Base-by-base conservation (phyloP, 2,329 filamentous ascomycete species). In the Trichoderma oligosporum region DNA sequence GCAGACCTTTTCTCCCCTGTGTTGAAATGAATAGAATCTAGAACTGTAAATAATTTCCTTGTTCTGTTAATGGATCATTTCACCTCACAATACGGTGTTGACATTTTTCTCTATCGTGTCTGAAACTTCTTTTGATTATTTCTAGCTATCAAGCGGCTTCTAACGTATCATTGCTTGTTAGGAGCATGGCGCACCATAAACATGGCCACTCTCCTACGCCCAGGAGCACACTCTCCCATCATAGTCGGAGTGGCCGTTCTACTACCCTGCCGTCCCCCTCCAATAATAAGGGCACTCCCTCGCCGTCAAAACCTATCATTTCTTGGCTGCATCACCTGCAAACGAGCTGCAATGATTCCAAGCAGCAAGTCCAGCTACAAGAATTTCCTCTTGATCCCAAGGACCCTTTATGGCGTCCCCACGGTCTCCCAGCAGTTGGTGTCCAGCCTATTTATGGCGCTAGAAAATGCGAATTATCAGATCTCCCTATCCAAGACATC, bases 241-340 rank as follows among this genome's bases (percentile, higher is more conserved):
- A 25, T 22, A 14, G 38, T 25, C 33, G 31, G 12, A 20, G 53
- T 20, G 5, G 20, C 18, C n/a, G 9, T 38, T 20, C 35, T 22
- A n/a, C 33, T 31, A 14, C 27, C 25, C 44, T 7, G 18, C 16
- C 25, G 2, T 35, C 44, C 8, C 39, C 22, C 16, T 7, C 27
- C 16, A 47, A 33, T 27, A 7, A 25, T 18, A 16, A 35, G 12
- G 16, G 33, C 12, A 18, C 33, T 29, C 18, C 12, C 12, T 46
- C 44, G 18, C 55, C 20, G 45, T 24, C 27, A 24, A 45, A 39
- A 27, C 25, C 22, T 39, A 46, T 59, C 29, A 29, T 39, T 33
- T 57, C 53, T 20, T 59, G 53, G 57, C 20, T 56, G 27, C 36
- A 57, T 9, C 57, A 59, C 44, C 33, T 59, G 29, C 57, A 25